phyloP scores from a whole-genome alignment of 495 filamentous ascomycete genomes.

The Penicillium manginii region DNA sequence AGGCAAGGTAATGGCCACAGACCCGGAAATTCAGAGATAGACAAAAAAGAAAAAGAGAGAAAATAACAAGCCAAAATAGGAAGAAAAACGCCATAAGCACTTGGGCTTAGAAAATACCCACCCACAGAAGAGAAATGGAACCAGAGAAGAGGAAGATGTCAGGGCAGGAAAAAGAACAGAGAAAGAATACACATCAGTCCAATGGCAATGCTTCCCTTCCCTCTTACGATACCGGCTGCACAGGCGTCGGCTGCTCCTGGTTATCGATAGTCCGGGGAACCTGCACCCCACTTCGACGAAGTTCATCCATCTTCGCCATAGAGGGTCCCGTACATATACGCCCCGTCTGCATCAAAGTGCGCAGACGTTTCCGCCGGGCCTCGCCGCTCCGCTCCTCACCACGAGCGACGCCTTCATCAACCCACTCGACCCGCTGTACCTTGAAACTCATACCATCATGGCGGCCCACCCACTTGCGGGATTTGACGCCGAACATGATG shows the following conservation, averaged over 20 bases:
- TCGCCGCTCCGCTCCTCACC: conserved; percentile 67
- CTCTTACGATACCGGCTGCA: conserved; percentile 42
- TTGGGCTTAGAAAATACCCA: neutral
- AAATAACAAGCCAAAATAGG: neutral
- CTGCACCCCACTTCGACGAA: conserved; percentile 41
- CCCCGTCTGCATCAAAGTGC: conserved; percentile 48
- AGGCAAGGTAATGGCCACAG: neutral
- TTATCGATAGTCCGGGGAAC: conserved; percentile 38
- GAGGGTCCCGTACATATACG: conserved; percentile 53
- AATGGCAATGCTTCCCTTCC: too few relatives aligned
- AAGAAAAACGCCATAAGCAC: conserved; percentile 6
- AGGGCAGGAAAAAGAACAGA: neutral
- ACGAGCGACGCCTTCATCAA: conserved; percentile 69
- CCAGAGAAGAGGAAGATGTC: neutral
- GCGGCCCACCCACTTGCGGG: conserved; percentile 65
- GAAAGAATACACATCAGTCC: neutral
- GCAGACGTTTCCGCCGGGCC: conserved; percentile 64
- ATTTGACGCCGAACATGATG: conserved; percentile 76
- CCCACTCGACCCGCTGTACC: conserved; percentile 77
- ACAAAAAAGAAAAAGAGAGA: conserved; percentile 9
- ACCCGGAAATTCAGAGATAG: conserved; percentile 10
- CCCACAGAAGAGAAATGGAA: neutral
- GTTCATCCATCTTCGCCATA: conserved; percentile 46
- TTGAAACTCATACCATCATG: conserved; percentile 93
- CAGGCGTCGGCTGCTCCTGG: conserved; percentile 32